phyloP scores from a whole-genome alignment of 1,139 yeast genomes.

The Candida dubliniensis region DNA sequence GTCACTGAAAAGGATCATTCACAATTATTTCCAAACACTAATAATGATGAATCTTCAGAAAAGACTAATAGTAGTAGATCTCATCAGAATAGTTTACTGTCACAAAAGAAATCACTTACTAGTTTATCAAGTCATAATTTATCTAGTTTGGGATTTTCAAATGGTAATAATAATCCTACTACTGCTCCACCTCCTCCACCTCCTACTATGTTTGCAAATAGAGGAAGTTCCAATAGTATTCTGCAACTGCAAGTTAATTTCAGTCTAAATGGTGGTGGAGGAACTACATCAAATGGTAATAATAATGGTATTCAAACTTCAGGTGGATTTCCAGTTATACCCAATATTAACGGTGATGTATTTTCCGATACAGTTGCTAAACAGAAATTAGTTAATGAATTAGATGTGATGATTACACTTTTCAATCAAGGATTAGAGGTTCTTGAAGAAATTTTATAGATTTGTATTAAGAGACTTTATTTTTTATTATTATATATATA shows the following conservation, averaged over 20 bases:
- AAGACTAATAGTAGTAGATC: conserved; percentile 7
- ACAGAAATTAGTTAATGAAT: conserved; percentile 35
- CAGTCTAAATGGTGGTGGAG: background rate
- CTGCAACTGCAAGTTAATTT: background rate
- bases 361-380: conserved; percentile 39
- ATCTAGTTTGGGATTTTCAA: conserved; percentile 7
- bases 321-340: conserved; percentile 36
- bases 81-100: conserved; percentile 15
- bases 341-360: conserved; percentile 38
- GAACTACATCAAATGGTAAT: background rate
- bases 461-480: background rate
- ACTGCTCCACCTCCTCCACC: no score
- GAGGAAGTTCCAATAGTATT: conserved; percentile 16
- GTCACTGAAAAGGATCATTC: conserved; percentile 56
- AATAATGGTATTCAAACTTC: background rate
- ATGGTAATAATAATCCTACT: conserved; percentile 9
- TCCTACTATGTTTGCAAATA: conserved; percentile 15
- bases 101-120: conserved; percentile 13
- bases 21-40: conserved; percentile 13
- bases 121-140: conserved; percentile 7
- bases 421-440: conserved; percentile 45
- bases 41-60: conserved; percentile 14
- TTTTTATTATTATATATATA: no score
- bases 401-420: conserved; percentile 40
- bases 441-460: conserved; percentile 31